Evolutionary conservation across 1,284 basidiomycete genomes (phyloP).

Genomic region (Cryptococcus sp.): DNA sequence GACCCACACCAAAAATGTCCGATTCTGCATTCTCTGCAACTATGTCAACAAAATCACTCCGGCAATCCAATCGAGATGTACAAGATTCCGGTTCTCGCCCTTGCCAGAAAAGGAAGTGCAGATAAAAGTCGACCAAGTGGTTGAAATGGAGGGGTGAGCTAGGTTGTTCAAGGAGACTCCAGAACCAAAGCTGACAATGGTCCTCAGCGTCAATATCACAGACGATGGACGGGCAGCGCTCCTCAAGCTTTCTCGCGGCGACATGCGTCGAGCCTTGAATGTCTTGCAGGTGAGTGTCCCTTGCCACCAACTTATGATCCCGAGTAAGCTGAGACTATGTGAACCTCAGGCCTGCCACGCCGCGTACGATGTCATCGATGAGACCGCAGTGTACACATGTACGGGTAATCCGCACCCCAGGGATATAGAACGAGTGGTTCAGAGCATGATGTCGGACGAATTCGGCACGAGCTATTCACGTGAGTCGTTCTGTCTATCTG

Average conservation of each 20-base stretch:
- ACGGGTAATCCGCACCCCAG: constrained; percentile 94
- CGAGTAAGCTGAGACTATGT: neutral
- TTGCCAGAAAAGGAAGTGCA: constrained; percentile 84
- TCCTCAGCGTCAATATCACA: constrained; percentile 79
- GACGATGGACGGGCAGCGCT: constrained; percentile 85
- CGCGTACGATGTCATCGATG: constrained; percentile 85
- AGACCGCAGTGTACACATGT: constrained; percentile 92
- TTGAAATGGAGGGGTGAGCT: constrained; percentile 80
- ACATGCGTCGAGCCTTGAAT: constrained; percentile 96
- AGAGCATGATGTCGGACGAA: constrained; percentile 94
- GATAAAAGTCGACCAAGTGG: constrained; percentile 74
- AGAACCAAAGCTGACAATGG: neutral
- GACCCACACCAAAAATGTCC: constrained; percentile 97
- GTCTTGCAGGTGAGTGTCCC: constrained; percentile 68
- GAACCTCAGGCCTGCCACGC: constrained; percentile 79
- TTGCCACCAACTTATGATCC: neutral
- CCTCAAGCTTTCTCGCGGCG: constrained; percentile 88
- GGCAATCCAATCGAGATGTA: constrained; percentile 97
- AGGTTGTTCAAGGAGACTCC: no score
- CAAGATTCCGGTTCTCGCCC: constrained; percentile 96
- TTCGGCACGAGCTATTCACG: constrained; percentile 90
- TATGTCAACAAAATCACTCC: constrained; percentile 99
- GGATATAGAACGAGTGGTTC: constrained; percentile 90
- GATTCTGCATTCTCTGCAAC: constrained; percentile 99
- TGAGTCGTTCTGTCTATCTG: constrained; percentile 54